Conservation (phyloP, 768 basidiomycete genomes). For the Suillus discolor region DNA sequence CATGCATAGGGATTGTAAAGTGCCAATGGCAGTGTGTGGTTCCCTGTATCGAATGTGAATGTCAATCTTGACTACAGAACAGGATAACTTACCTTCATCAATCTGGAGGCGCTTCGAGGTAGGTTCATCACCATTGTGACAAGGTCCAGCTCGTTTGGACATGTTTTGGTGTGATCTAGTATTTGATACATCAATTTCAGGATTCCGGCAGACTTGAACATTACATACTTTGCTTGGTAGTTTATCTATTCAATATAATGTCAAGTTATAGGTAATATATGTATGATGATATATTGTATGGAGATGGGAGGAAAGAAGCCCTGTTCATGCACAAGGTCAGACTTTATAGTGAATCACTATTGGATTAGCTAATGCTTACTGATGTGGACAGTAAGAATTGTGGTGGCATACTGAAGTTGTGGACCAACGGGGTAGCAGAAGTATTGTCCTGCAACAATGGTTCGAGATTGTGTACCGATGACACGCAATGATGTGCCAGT, state of each 20-base stretch:
- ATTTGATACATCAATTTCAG: background rate
- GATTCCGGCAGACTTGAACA: background rate
- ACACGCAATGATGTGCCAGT: background rate
- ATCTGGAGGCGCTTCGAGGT: background rate
- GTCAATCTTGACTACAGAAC: background rate
- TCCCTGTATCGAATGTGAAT: background rate
- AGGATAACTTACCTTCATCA: background rate
- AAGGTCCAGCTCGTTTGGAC: background rate
- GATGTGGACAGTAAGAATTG: background rate
- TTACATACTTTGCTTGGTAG: background rate
- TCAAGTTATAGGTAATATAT: background rate
- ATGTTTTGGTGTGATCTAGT: background rate
- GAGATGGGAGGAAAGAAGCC: background rate
- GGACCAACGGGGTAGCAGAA: too few species aligned
- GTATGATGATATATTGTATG: background rate
- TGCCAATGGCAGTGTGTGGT: background rate
- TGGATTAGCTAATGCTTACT: background rate
- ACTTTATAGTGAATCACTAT: background rate
- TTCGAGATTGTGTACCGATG: too few species aligned
- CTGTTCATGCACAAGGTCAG: background rate
- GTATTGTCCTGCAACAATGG: too few species aligned
- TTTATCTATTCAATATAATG: background rate
- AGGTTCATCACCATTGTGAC: background rate
- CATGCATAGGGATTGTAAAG: background rate
- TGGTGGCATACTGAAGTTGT: too few species aligned